Conservation (phyloP, 2,329 filamentous ascomycete species). For the Ceratocystis alfenasii region DNA sequence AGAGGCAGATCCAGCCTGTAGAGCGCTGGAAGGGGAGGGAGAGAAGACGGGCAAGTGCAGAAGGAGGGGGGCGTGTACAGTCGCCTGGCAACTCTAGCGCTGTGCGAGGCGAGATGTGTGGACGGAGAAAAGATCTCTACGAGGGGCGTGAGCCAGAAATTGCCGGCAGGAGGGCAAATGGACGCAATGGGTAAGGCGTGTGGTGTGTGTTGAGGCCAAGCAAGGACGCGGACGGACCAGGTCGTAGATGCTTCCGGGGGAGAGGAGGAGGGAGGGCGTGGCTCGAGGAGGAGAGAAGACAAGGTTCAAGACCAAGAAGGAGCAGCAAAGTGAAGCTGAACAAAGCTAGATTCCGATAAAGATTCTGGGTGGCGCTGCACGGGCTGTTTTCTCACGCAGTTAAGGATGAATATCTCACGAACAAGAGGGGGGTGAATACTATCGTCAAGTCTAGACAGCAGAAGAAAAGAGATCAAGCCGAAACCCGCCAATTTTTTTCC, state of each 20-base stretch:
- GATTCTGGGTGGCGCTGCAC: not conserved
- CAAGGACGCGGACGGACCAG: not conserved
- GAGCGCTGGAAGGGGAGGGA: not conserved
- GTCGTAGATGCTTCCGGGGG: constrained; percentile 5
- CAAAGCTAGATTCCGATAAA: not conserved
- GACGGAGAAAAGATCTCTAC: not conserved
- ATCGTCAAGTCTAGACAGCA: not conserved
- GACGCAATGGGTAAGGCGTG: not conserved
- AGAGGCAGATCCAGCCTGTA: not conserved
- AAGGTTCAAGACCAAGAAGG: constrained; percentile 11
- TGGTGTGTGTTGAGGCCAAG: not conserved
- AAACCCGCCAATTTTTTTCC: not conserved
- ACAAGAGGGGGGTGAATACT: constrained; percentile 5
- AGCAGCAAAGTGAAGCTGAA: constrained; percentile 1
- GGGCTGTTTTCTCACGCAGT: not conserved
- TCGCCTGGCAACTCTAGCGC: not conserved
- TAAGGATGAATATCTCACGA: not conserved
- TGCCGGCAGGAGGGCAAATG: not conserved
- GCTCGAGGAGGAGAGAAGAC: constrained; percentile 12
- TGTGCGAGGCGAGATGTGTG: constrained; percentile 1
- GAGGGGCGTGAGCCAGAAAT: not conserved
- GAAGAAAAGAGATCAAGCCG: constrained; percentile 8
- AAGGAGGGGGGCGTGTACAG: constrained; percentile 7
- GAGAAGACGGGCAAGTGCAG: not conserved
- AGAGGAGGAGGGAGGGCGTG: constrained; percentile 9